A percentile compares a stretch with the other conserved stretches of the same genome.
phyloP scores from a whole-genome alignment of 176 grass and related monocot species.

The Rhynchospora pubera region DNA sequence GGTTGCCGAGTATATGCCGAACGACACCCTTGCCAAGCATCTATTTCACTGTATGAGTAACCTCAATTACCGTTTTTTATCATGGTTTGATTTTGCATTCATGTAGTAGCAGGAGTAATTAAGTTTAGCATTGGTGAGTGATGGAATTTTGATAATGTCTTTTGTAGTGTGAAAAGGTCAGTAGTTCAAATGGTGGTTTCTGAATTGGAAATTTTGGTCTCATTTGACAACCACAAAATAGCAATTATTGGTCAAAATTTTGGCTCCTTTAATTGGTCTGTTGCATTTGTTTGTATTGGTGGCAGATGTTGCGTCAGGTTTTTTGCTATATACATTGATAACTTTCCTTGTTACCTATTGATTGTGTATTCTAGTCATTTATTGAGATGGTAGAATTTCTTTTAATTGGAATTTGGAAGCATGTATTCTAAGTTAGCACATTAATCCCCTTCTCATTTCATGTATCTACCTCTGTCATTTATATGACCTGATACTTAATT shows the following conservation, averaged over 20 bases:
- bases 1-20: constrained; percentile 95
- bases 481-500: background rate
- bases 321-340: background rate
- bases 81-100: constrained; percentile 1
- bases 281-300: background rate
- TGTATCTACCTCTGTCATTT: background rate
- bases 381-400: no score
- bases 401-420: no score
- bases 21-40: constrained; percentile 96
- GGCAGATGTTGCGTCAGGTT: background rate
- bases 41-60: constrained; percentile 85
- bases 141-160: background rate
- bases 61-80: background rate
- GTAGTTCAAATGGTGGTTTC: background rate
- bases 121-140: background rate
- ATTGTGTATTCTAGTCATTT: background rate
- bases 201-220: background rate
- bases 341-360: background rate
- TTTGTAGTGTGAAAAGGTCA: background rate
- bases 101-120: background rate
- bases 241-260: background rate
- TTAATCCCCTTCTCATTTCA: no score
- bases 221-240: background rate
- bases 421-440: no score
- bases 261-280: background rate